phyloP scores from a whole-genome alignment of 805 yeast species.

The Zygotorulaspora chibaensis region DNA sequence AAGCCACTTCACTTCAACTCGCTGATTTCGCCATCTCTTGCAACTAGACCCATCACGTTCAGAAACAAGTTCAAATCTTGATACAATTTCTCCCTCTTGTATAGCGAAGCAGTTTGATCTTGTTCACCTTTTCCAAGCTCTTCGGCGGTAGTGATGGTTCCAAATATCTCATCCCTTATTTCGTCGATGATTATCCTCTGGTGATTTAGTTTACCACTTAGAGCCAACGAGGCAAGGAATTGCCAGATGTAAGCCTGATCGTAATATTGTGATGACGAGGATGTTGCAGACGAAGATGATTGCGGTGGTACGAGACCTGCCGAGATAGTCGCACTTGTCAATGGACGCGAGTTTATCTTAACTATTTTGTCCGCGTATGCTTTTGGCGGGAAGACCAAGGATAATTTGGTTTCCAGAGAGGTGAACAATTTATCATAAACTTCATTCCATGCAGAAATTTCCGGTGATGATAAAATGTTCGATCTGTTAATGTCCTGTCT shows the following conservation, averaged over 20 bases:
- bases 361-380: constrained; percentile 27
- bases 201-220: constrained; percentile 85
- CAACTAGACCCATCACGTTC: constrained; percentile 94
- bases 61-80: constrained; percentile 84
- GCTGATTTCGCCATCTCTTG: constrained; percentile 82
- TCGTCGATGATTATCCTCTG: constrained; percentile 93
- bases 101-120: constrained; percentile 36
- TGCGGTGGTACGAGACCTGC: too few species aligned
- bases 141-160: constrained; percentile 76
- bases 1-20: constrained; percentile 49
- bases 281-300: constrained; percentile 8
- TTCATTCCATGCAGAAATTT: constrained; percentile 58
- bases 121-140: constrained; percentile 36
- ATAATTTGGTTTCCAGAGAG: constrained; percentile 69
- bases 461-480: constrained; percentile 38
- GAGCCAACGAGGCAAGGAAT: constrained; percentile 86
- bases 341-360: constrained; percentile 7
- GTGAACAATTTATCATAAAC: constrained; percentile 81
- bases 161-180: constrained; percentile 88
- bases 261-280: constrained; percentile 34
- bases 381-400: constrained; percentile 76
- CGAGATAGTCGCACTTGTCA: constrained; percentile 6
- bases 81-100: constrained; percentile 55
- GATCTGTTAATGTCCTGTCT: constrained; percentile 65
- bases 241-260: constrained; percentile 94